phyloP scores from a whole-genome alignment of 2,329 filamentous ascomycete species.

The Xylaria hypoxylon region DNA sequence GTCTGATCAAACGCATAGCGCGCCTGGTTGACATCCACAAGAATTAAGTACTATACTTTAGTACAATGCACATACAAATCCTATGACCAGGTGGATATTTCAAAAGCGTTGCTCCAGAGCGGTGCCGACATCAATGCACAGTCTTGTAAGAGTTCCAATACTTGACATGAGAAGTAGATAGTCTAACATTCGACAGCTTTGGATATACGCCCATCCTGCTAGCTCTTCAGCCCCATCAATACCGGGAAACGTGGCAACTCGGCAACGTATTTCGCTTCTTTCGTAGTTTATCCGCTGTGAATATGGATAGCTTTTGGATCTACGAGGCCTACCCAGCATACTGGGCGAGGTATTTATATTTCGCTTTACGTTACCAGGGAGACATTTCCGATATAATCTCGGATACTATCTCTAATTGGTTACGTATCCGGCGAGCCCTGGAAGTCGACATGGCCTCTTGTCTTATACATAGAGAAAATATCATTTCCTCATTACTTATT shows the following conservation, averaged over 20 bases:
- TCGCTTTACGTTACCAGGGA: neutral
- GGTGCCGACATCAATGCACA: conserved; percentile 10
- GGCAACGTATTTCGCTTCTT: neutral
- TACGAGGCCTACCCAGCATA: neutral
- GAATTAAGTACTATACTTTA: too few relatives aligned
- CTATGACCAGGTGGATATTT: neutral
- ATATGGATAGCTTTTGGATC: neutral
- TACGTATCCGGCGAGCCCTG: neutral
- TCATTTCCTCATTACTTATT: too few relatives aligned
- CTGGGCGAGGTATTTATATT: too few relatives aligned
- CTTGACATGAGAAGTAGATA: too few relatives aligned
- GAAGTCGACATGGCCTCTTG: neutral
- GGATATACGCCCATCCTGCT: neutral
- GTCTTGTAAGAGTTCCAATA: neutral
- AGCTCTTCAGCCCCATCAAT: neutral
- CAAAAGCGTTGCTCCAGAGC: neutral
- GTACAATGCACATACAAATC: too few relatives aligned
- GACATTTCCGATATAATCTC: neutral
- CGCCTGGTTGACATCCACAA: neutral
- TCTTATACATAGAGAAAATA: too few relatives aligned
- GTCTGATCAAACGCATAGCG: neutral
- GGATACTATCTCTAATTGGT: neutral
- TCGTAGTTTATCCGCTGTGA: neutral
- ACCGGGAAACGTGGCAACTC: too few relatives aligned
- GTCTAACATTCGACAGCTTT: neutral